Evolutionary conservation across 2,329 filamentous ascomycete genomes (phyloP).

Genomic region (Grosmannia clavigera): DNA sequence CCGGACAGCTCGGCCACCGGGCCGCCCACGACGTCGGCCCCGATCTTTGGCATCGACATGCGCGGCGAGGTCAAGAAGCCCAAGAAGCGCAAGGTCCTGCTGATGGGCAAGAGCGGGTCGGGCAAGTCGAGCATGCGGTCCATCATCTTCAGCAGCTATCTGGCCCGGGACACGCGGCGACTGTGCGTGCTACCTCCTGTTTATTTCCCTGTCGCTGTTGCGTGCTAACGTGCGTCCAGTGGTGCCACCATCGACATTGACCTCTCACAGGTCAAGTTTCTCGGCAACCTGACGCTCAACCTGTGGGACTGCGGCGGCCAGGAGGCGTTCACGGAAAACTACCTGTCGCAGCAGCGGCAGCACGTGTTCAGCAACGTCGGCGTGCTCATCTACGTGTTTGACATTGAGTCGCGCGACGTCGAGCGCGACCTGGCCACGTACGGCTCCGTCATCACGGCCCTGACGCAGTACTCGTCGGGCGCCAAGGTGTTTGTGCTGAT

Average conservation of each 20-base stretch:
- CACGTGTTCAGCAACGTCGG: conserved; percentile 96
- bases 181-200: conserved; percentile 33
- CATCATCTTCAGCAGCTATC: conserved; percentile 98
- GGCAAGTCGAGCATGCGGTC: conserved; percentile 97
- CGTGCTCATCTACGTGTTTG: conserved; percentile 97
- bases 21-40: conserved; percentile 2
- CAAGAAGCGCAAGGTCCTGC: conserved; percentile 76
- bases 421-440: conserved; percentile 89
- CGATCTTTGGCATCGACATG: conserved; percentile 9
- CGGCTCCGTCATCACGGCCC: conserved; percentile 74
- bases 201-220: not conserved
- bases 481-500: conserved; percentile 90
- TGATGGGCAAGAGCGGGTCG: conserved; percentile 93
- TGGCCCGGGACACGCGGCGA: conserved; percentile 85
- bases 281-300: conserved; percentile 93
- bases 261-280: conserved; percentile 96
- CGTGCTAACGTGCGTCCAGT: conserved; percentile 19
- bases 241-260: conserved; percentile 98
- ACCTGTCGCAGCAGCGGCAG: conserved; percentile 85
- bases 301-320: conserved; percentile 98
- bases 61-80: conserved; percentile 45
- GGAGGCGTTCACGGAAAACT: conserved; percentile 98
- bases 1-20: not conserved
- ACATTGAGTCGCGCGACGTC: conserved; percentile 92
- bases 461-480: conserved; percentile 68